Base-by-base conservation (phyloP, 208 protist species). In the Phytomonas sp. region DNA sequence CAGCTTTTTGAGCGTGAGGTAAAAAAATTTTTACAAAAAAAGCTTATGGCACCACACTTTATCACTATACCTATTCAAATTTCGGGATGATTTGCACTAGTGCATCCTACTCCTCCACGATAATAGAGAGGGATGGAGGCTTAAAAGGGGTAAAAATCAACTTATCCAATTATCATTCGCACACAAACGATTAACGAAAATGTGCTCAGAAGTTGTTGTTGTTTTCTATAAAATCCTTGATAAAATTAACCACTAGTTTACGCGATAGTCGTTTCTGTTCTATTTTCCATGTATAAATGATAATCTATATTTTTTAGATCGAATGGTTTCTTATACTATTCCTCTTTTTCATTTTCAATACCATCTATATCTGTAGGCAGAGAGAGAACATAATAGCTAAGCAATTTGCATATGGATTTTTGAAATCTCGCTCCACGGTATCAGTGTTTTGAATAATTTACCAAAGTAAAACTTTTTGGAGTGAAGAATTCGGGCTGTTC, bases 1-100 rank as follows among this genome's bases (percentile, higher is more conserved):
- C 79, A 84, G 51, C 89, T 95, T 70, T 75, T 92, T 1, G 67
- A 89, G 64, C 76, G 75, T 28, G 90, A 95, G 73, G 75, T 95
- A 33, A 78, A 81, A 20, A 74, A 82, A 1, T 76, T 91, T 62
- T 56, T 95, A 66, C 73, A 82, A 36, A 80, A 93, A 46, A 87
- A 84, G 29, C 70, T 93, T 31, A 67, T 95, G 30, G 81, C 85
- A 0, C 90, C 90, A 11, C 83, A 95, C 67, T 92, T 78, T 63
- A 77, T 95, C 29, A 70, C 51, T 6, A 67, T 93, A 34, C 85
- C 85, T 0, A 29, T 95, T 2, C 1, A 56, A 56, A 20, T 56
- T 56, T 56, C 9, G 23, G 46, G 17, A 23, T 26, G 20, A 56
- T 56, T 56, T 56, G 1, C 20, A 2, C 0, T 26, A 56, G 11